Conservation (phyloP, 805 yeast species). For the Saturnispora halmiae region DNA sequence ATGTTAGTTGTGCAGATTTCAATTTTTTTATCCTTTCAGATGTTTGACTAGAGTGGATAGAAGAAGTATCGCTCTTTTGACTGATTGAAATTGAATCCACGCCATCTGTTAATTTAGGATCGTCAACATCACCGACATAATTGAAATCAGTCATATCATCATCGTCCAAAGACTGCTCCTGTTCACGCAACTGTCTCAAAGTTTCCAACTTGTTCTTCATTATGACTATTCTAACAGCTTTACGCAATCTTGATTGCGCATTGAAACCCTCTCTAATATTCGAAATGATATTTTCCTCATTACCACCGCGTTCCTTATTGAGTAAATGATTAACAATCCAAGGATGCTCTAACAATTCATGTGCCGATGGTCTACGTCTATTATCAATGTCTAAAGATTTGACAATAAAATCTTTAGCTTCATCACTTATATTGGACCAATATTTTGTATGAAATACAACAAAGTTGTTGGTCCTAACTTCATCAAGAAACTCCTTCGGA, state of each 20-base stretch:
- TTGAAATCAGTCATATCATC: constrained; percentile 27
- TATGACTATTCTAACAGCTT: constrained; percentile 77
- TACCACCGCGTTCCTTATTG: constrained; percentile 11
- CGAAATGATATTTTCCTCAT: constrained; percentile 59
- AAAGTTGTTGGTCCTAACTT: constrained; percentile 62
- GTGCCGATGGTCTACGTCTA: constrained; percentile 56
- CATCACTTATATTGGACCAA: constrained; percentile 74
- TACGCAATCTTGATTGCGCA: constrained; percentile 75
- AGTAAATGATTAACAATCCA: constrained; percentile 55
- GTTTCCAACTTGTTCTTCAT: constrained; percentile 71
- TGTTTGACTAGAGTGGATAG: neutral
- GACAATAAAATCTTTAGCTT: constrained; percentile 72
- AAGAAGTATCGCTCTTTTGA: neutral
- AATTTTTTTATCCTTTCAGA: constrained; percentile 1
- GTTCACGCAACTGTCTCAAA: constrained; percentile 52
- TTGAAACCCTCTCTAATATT: constrained; percentile 71
- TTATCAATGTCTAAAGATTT: constrained; percentile 65
- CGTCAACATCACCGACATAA: constrained; percentile 31
- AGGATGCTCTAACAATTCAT: constrained; percentile 54
- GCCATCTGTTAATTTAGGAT: constrained; percentile 33
- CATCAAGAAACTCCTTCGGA: constrained; percentile 70
- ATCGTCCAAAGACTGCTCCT: constrained; percentile 35
- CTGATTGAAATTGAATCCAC: constrained; percentile 7
- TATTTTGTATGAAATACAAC: constrained; percentile 81
- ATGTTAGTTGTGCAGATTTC: constrained; percentile 23